A percentile compares a stretch with the other conserved stretches of the same genome.
These are phyloP conservation scores for Metschnikowia lochheadii DNA, from an alignment of 805 yeast genomes.

Conservation along the genomic window DNA sequence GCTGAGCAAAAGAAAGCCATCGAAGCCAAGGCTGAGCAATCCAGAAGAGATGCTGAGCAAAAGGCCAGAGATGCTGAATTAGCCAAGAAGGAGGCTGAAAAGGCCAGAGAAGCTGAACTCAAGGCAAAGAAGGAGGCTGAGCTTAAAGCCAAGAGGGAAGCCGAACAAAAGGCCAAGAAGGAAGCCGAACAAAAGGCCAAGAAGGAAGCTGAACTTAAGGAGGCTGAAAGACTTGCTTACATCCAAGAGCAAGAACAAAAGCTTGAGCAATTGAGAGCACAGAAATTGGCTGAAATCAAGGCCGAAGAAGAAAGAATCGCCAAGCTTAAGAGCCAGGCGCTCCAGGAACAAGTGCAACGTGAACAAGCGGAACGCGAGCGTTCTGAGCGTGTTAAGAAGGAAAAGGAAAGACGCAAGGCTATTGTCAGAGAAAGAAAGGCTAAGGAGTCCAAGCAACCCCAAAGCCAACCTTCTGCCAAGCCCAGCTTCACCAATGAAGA, in stretches of 20 bases:
- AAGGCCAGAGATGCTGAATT: conserved; percentile 9
- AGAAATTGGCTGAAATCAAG: conserved; percentile 6
- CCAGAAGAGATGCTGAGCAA: conserved; percentile 1
- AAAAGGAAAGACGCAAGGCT: conserved; percentile 7
- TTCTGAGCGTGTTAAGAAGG: background rate
- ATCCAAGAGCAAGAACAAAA: conserved; percentile 5
- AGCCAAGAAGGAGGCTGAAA: conserved; percentile 6
- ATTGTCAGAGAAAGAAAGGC: conserved; percentile 10
- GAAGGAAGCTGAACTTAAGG: conserved; percentile 3
- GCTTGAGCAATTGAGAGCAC: conserved; percentile 8
- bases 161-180: conserved; percentile 5
- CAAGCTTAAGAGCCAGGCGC: conserved; percentile 8
- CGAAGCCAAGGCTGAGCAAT: background rate
- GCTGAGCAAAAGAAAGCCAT: background rate
- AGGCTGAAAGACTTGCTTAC: conserved; percentile 8
- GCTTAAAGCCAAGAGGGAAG: conserved; percentile 3
- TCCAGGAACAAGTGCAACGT: conserved; percentile 1
- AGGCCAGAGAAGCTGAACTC: conserved; percentile 3
- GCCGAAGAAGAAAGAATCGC: conserved; percentile 8
- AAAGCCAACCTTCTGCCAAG: background rate
- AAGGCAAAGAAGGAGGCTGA: conserved; percentile 6
- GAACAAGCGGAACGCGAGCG: conserved; percentile 6
- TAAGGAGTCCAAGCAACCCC: conserved; percentile 4
- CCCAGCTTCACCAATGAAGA: conserved; percentile 1
- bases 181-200: background rate